Evolutionary conservation across 495 filamentous ascomycete species (phyloP).

Genomic region (Tuber microsphaerosporum): DNA sequence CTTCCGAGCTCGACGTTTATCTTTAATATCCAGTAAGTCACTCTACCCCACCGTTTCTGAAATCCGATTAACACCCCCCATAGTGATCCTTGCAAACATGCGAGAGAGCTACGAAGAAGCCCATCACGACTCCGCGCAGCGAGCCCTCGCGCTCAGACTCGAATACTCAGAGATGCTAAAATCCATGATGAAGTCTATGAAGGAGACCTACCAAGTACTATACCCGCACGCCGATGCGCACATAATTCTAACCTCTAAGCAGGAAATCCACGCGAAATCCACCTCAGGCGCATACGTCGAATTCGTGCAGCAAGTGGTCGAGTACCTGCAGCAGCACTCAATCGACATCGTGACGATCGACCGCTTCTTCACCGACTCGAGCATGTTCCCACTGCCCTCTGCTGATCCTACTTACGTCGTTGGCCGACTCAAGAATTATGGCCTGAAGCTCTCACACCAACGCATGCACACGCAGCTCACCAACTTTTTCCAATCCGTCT

Average conservation of each 20-base stretch:
- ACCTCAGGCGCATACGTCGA: slow-evolving; percentile 54
- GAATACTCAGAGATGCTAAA: slow-evolving; percentile 54
- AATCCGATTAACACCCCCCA: slow-evolving; percentile 13
- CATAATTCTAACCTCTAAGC: slow-evolving; percentile 10
- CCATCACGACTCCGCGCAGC: slow-evolving; percentile 32
- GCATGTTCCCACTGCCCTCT: slow-evolving; percentile 58
- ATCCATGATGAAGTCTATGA: slow-evolving; percentile 60
- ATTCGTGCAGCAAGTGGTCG: slow-evolving; percentile 60
- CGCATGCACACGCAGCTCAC: slow-evolving; percentile 54
- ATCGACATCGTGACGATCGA: slow-evolving; percentile 58
- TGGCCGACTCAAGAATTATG: slow-evolving; percentile 59
- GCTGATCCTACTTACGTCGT: slow-evolving; percentile 63
- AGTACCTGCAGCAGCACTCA: slow-evolving; percentile 60
- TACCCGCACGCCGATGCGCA: slow-evolving; percentile 37
- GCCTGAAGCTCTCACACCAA: slow-evolving; percentile 50
- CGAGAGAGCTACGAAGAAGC: slow-evolving; percentile 49
- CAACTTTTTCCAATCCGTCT: slow-evolving; percentile 58
- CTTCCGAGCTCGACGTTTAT: slow-evolving; percentile 53
- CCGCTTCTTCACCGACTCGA: slow-evolving; percentile 60
- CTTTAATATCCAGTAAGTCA: slow-evolving; percentile 51
- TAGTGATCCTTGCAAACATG: slow-evolving; percentile 57
- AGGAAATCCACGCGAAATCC: slow-evolving; percentile 30
- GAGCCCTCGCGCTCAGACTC: slow-evolving; percentile 45
- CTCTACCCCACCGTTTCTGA: neutral
- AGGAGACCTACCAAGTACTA: slow-evolving; percentile 59